phyloP scores from a whole-genome alignment of 2,329 filamentous ascomycete genomes.

The Xylariaceae sp. region DNA sequence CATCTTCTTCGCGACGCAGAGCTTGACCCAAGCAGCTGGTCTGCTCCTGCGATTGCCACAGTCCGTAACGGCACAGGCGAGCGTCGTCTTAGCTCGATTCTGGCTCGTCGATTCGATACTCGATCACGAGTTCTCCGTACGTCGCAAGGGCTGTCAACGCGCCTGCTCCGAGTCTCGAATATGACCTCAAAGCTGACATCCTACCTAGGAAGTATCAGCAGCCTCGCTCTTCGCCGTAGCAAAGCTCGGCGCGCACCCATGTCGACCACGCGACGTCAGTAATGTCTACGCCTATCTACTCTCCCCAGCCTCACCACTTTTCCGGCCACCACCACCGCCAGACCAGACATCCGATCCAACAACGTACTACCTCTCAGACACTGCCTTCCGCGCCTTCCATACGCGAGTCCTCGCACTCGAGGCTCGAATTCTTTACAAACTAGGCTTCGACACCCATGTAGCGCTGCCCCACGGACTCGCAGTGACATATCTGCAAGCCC shows the following conservation, averaged over 20 bases:
- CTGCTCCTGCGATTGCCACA: slow-evolving; percentile 81
- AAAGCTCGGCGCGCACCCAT: slow-evolving; percentile 75
- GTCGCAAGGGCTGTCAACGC: slow-evolving; percentile 13
- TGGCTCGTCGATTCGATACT: slow-evolving; percentile 62
- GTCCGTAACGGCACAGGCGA: slow-evolving; percentile 79
- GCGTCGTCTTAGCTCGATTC: slow-evolving; percentile 76
- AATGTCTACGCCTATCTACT: slow-evolving; percentile 82
- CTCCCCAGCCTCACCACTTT: slow-evolving; percentile 56
- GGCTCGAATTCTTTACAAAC: slow-evolving; percentile 66
- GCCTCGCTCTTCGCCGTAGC: slow-evolving; percentile 75
- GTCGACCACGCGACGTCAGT: slow-evolving; percentile 73
- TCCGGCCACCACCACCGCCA: slow-evolving; percentile 36
- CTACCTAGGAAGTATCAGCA: slow-evolving; percentile 69
- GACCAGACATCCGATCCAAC: slow-evolving; percentile 39
- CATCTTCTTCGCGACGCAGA: slow-evolving; percentile 67
- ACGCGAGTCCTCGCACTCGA: slow-evolving; percentile 68
- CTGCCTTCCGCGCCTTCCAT: slow-evolving; percentile 63
- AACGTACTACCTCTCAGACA: slow-evolving; percentile 68
- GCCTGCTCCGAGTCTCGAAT: too few relatives aligned
- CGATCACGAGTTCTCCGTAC: slow-evolving; percentile 54
- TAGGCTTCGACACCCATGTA: slow-evolving; percentile 82
- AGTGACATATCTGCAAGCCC: slow-evolving; percentile 86
- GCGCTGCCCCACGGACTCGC: slow-evolving; percentile 81
- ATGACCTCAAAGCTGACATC: too few relatives aligned
- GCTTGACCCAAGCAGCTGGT: slow-evolving; percentile 73